Base-by-base conservation (phyloP, 192 early-diverging fungal genomes). In the Coemansia furcata region DNA sequence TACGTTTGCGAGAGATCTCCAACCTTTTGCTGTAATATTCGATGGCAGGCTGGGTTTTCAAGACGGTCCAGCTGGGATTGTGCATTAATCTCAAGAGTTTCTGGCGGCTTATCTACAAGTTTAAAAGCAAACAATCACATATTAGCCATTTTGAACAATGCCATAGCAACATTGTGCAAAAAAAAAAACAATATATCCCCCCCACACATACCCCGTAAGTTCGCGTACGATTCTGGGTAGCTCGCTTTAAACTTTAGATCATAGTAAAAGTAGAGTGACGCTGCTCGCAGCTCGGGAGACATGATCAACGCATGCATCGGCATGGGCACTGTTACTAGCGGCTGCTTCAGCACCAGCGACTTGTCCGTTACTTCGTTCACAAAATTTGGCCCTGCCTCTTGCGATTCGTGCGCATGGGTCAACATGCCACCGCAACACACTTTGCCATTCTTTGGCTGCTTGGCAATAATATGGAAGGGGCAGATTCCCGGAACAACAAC, bases 11-110 rank as follows among this genome's bases (percentile, higher is more conserved):
- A 26, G 23, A 26, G 23, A 26, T 26, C 26, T 43, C 58, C 26
- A 49, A 60, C 67, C 60, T 39, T 47, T 46, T 67, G 57, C 47
- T 80, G 73, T 26, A 80, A 37, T 36, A 50, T 39, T 6, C 78
- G 78, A 9, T 66, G 52, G 73, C 78, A 80, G 8, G 42, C 58
- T 1, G 78, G 78, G 40, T 75, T 80, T n/a, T 61, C 42, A 10
- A 33, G 37, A 43, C 58, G 29, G 14, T 57, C 54, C n/a, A 47
- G 30, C 17, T 32, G 26, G 35, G 44, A 9, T 33, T 12, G 54
- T 15, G 30, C 30, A 7, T 57, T 14, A 7, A 57, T 30, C 30
- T 57, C 32, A 1, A 57, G 54, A 33, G 32, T 4, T 7, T 15
- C 44, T 36, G 66, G 59, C 36, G 36, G 9, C n/a, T 54, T 33